A percentile compares a stretch with the other conserved stretches of the same genome.
Evolutionary conservation across 345 rosid genomes (phyloP).

Genomic region (Carallia pectinifolia): DNA sequence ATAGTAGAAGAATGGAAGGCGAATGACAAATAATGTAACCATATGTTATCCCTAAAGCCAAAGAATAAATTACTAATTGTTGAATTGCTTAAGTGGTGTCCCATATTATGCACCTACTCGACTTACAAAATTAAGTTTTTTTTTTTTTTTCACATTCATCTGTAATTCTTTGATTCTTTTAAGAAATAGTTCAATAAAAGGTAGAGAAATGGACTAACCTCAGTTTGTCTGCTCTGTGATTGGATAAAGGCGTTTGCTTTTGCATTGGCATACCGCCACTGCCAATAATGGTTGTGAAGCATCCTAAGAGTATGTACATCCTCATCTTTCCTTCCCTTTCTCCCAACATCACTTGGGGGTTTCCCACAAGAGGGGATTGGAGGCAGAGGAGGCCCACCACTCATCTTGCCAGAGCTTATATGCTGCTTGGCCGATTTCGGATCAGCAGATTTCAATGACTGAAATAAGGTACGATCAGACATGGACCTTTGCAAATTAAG

Average conservation of each 20-base stretch:
- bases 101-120: too few relatives aligned
- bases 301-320: constrained; percentile 60
- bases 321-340: constrained; percentile 52
- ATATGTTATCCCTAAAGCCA: too few relatives aligned
- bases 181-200: too few relatives aligned
- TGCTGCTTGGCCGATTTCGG: constrained; percentile 23
- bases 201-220: constrained; percentile 43
- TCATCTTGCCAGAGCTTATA: constrained; percentile 14
- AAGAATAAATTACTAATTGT: too few relatives aligned
- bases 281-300: constrained; percentile 70
- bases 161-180: too few relatives aligned
- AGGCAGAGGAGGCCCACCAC: constrained; percentile 39
- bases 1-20: neutral
- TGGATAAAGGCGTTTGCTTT: constrained; percentile 52
- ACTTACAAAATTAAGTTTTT: too few relatives aligned
- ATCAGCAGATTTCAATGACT: too few relatives aligned
- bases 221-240: constrained; percentile 59
- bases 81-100: too few relatives aligned
- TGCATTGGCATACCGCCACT: constrained; percentile 86
- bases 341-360: constrained; percentile 31
- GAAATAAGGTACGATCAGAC: too few relatives aligned
- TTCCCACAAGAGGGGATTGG: constrained; percentile 34
- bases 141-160: too few relatives aligned
- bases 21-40: too few relatives aligned
- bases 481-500: constrained; percentile 21